Evolutionary conservation across 1,284 basidiomycete genomes (phyloP).

Genomic region (Rhodotorula glutinis): DNA sequence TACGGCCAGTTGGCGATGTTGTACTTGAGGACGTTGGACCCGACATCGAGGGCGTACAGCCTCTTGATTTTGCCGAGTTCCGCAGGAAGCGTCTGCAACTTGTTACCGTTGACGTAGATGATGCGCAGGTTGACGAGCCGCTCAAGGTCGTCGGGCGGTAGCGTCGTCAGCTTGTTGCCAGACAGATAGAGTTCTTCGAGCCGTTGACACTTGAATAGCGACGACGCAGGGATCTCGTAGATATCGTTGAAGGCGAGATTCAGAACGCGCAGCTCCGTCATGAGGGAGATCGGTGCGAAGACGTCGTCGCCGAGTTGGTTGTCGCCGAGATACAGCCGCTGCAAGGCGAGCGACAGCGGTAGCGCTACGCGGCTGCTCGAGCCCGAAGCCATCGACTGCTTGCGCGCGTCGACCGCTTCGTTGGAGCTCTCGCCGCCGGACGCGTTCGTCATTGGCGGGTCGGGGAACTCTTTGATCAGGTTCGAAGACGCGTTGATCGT

Average conservation of each 20-base stretch:
- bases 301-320: slow-evolving; percentile 82
- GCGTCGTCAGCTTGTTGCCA: slow-evolving; percentile 84
- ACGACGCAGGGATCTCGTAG: slow-evolving; percentile 70
- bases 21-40: slow-evolving; percentile 92
- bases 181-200: slow-evolving; percentile 88
- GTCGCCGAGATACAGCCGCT: slow-evolving; percentile 81
- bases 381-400: slow-evolving; percentile 42
- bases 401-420: slow-evolving; percentile 43
- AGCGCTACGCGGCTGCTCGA: slow-evolving; percentile 51
- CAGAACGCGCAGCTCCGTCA: slow-evolving; percentile 73
- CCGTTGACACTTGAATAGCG: slow-evolving; percentile 62
- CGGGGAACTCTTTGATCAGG: slow-evolving; percentile 69
- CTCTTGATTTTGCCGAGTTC: slow-evolving; percentile 81
- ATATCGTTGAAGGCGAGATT: slow-evolving; percentile 97
- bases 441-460: slow-evolving; percentile 53
- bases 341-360: slow-evolving; percentile 68
- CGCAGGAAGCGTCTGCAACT: slow-evolving; percentile 83
- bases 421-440: slow-evolving; percentile 7
- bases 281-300: slow-evolving; percentile 68
- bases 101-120: slow-evolving; percentile 91
- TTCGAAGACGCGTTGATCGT: slow-evolving; percentile 88
- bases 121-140: slow-evolving; percentile 64
- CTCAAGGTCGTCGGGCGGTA: slow-evolving; percentile 84
- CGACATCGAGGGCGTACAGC: slow-evolving; percentile 83
- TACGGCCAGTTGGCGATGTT: slow-evolving; percentile 99